Conservation (phyloP, 108 stramenopile genomes). For the Cyclotella cryptica region DNA sequence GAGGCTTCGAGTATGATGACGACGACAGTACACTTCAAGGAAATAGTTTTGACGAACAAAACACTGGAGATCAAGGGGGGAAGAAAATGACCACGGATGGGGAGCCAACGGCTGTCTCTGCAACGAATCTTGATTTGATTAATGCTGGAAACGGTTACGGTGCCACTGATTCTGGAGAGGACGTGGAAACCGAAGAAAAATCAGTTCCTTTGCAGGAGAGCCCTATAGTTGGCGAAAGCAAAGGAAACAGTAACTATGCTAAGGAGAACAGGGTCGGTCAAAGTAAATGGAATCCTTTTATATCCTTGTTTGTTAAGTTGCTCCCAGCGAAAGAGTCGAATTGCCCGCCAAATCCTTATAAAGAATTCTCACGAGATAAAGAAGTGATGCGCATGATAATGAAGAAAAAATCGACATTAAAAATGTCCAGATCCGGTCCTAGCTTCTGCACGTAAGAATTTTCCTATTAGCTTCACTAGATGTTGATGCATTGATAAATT, state of each 20-base stretch:
- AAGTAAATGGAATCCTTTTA: not conserved
- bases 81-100: not conserved
- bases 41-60: not conserved
- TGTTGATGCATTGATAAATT: too few species aligned
- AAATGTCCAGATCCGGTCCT: slow-evolving; percentile 8
- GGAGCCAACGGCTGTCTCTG: not conserved
- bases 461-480: not conserved
- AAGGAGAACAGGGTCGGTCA: not conserved
- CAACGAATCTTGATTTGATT: not conserved
- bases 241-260: not conserved
- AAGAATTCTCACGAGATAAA: not conserved
- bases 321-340: slow-evolving; percentile 10
- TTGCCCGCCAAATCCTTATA: slow-evolving; percentile 22
- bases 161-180: not conserved
- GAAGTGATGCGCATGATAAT: slow-evolving; percentile 23
- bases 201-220: too few species aligned
- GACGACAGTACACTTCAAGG: slow-evolving; percentile 8
- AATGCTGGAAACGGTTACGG: slow-evolving; percentile 16
- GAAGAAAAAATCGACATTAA: slow-evolving; percentile 22
- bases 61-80: not conserved
- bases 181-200: not conserved
- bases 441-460: slow-evolving; percentile 29
- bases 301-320: slow-evolving; percentile 9
- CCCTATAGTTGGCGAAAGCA: too few species aligned
- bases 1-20: slow-evolving; percentile 29